Evolutionary conservation across 305 asterid species (phyloP), one percentile per base, ranked within the genome.

Genomic region (Lippia alba): DNA sequence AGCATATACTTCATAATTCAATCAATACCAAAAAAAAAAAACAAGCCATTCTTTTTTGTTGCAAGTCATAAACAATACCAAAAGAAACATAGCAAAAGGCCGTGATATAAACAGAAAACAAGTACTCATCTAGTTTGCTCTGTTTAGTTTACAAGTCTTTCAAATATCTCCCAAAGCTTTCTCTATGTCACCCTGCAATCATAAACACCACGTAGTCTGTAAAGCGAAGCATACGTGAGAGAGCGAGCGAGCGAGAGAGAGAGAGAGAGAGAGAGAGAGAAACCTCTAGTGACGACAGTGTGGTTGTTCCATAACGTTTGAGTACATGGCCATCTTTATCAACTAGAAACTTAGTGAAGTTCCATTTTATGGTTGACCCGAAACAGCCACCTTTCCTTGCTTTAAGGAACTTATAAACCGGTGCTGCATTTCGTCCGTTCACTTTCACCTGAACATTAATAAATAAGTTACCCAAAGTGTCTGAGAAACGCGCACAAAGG

Each of bases 321-420:
- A 90, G 79, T 33, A 86, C 97, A 49, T 60, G 80, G 14, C 99
- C 99, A 46, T 91, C 95, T 81, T 79, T 87, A 86, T 90, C 94
- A 24, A 94, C 91, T 61, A 94, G 74, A 78, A 94, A 94, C 77
- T 94, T 94, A 17, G 97, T 90, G 82, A 94, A 91, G 84, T 91
- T 94, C 99, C 97, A 94, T 70, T 90, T 91, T 81, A 90, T 90
- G 74, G 90, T 72, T 19, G 97, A 88, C 48, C 97, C 96, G 5
- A 79, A 82, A 58, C 73, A 71, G 12, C 95, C 82, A 30, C 90
- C 86, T 82, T 81, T 83, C 74, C 82, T 89, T 61, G 92, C 89
- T 83, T 91, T 91, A 16, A 94, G 92, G 84, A 87, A 91, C 60
- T 78, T 83, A 72, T 91, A 94, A 46, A 91, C 88, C 0, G 97